Conservation (phyloP, 495 filamentous ascomycete genomes). For the Penicillium arizonense region DNA sequence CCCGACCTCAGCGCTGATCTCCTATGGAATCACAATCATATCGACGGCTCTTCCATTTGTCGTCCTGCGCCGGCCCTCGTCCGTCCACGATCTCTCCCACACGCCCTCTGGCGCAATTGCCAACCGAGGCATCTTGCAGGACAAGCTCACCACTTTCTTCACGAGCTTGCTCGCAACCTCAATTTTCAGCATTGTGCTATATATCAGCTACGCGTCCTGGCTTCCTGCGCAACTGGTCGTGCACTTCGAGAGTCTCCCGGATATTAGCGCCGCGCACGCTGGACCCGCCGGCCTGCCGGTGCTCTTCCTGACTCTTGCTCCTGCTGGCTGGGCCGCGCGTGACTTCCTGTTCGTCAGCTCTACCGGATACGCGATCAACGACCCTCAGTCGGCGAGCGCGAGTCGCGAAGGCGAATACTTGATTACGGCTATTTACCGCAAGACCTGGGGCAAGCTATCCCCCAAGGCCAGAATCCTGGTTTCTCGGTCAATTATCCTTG, state of each 20-base stretch:
- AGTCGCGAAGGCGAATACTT: slow-evolving; percentile 57
- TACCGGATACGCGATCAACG: slow-evolving; percentile 39
- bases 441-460: slow-evolving; percentile 53
- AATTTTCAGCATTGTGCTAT: slow-evolving; percentile 66
- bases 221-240: slow-evolving; percentile 65
- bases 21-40: slow-evolving; percentile 61
- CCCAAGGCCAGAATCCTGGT: slow-evolving; percentile 63
- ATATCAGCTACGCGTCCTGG: slow-evolving; percentile 59
- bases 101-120: slow-evolving; percentile 41
- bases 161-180: slow-evolving; percentile 64
- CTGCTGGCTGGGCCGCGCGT: slow-evolving; percentile 64
- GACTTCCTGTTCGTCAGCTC: slow-evolving; percentile 76
- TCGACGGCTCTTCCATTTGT: slow-evolving; percentile 68
- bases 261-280: slow-evolving; percentile 60
- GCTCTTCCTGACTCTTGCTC: slow-evolving; percentile 55
- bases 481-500: slow-evolving; percentile 60
- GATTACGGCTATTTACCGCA: slow-evolving; percentile 53
- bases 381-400: slow-evolving; percentile 57
- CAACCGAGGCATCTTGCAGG: slow-evolving; percentile 69
- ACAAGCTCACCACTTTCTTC: slow-evolving; percentile 57
- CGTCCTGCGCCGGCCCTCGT: slow-evolving; percentile 62
- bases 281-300: slow-evolving; percentile 46
- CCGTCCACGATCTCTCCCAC: slow-evolving; percentile 57
- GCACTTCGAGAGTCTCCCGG: slow-evolving; percentile 66
- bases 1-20: slow-evolving; percentile 51